A percentile compares a stretch with the other conserved stretches of the same genome.
These are phyloP conservation scores for Penicillium maclennaniae DNA, from an alignment of 495 filamentous ascomycete genomes.

Conservation along the genomic window DNA sequence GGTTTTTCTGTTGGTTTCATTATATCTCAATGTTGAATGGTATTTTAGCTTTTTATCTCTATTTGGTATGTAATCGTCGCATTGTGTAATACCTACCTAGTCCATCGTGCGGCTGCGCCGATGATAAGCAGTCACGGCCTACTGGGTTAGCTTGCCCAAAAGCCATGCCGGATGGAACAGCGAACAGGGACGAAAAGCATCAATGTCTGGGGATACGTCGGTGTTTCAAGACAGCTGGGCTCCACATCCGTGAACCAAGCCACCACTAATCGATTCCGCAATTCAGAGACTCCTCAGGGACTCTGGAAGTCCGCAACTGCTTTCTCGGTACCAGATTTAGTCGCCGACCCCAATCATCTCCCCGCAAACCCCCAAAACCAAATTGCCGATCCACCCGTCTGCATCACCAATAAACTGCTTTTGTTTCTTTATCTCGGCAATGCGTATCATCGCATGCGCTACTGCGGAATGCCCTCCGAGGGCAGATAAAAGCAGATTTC, in stretches of 20 bases:
- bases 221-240: no score
- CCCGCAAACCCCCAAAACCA: conserved; percentile 16
- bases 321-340: conserved; percentile 27
- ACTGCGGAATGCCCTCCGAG: conserved; percentile 11
- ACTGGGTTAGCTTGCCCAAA: no score
- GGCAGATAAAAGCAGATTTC: conserved; percentile 7
- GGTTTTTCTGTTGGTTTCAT: background rate
- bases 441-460: conserved; percentile 2
- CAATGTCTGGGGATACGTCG: no score
- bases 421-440: conserved; percentile 20
- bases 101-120: no score
- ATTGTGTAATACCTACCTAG: no score
- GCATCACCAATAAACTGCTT: conserved; percentile 14
- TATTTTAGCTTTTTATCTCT: background rate
- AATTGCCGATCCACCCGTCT: conserved; percentile 22
- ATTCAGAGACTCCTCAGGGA: no score
- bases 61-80: background rate
- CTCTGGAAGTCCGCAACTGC: background rate
- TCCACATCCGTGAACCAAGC: no score
- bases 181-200: no score
- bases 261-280: no score
- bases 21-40: background rate
- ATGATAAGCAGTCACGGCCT: no score
- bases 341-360: conserved; percentile 6
- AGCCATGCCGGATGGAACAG: no score